Percentiles rank a stretch among this genome's conserved stretches.
Evolutionary conservation across 352 stramenopile genomes (phyloP).

Genomic region (Phytophthora hibernalis): DNA sequence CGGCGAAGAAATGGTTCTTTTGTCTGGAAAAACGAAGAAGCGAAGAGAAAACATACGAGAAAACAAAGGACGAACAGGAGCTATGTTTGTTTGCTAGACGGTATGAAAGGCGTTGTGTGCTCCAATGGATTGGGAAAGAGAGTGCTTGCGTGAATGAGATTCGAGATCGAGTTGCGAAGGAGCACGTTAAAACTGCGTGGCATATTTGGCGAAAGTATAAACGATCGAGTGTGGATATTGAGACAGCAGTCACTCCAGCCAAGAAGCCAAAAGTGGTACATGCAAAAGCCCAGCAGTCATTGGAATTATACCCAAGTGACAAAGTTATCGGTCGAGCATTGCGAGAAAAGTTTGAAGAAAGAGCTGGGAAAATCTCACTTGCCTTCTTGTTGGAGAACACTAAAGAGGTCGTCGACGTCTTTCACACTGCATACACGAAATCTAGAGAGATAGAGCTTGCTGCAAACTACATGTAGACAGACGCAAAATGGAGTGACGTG

Average conservation of each 20-base stretch:
- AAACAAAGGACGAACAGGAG: conserved; percentile 17
- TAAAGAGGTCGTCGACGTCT: conserved; percentile 51
- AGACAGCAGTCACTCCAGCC: conserved; percentile 11
- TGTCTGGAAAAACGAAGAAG: conserved; percentile 39
- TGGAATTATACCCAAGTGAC: conserved; percentile 73
- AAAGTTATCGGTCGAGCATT: conserved; percentile 61
- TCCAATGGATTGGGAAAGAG: conserved; percentile 54
- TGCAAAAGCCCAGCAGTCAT: conserved; percentile 58
- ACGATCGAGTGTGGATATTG: conserved; percentile 35
- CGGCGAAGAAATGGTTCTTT: conserved; percentile 84
- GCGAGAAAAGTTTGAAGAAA: conserved; percentile 43
- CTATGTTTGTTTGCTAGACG: conserved; percentile 70
- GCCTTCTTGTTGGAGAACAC: conserved; percentile 50
- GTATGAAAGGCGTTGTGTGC: conserved; percentile 61
- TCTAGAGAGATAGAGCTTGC: conserved; percentile 35
- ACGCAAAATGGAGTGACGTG: too few relatives aligned
- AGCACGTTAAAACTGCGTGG: conserved; percentile 77
- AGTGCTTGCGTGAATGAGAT: conserved; percentile 31
- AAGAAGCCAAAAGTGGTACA: conserved; percentile 32
- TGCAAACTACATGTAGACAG: conserved; percentile 5
- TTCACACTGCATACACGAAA: conserved; percentile 51
- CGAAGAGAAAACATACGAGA: not conserved
- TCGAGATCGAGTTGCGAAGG: conserved; percentile 55
- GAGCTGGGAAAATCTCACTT: conserved; percentile 43
- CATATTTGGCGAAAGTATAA: conserved; percentile 77